phyloP scores from a whole-genome alignment of 345 rosid genomes.

The Populus alba region DNA sequence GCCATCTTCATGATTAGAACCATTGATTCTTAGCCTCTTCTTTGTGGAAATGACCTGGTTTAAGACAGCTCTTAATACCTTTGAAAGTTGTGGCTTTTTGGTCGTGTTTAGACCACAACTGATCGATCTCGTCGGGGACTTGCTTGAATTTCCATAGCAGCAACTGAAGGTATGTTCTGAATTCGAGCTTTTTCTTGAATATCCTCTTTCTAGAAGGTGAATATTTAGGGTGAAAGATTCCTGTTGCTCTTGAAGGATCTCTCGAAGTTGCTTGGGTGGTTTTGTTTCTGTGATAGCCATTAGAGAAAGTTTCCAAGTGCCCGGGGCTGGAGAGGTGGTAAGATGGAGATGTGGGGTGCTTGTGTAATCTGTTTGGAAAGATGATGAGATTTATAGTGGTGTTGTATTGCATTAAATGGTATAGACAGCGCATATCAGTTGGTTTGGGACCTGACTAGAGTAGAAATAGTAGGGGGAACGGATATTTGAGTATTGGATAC shows the following conservation, averaged over 20 bases:
- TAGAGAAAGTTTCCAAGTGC: background rate
- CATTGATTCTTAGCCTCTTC: conserved; percentile 13
- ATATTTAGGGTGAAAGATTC: conserved; percentile 52
- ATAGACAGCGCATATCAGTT: conserved; percentile 34
- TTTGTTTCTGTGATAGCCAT: conserved; percentile 26
- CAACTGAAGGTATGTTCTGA: conserved; percentile 3
- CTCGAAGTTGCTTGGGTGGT: conserved; percentile 40
- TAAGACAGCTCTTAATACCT: conserved; percentile 28
- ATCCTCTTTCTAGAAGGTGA: conserved; percentile 45
- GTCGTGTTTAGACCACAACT: conserved; percentile 1
- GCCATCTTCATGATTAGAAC: conserved; percentile 12
- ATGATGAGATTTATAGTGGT: conserved; percentile 1
- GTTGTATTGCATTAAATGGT: conserved; percentile 14
- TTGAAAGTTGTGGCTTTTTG: conserved; percentile 25
- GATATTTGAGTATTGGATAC: conserved; percentile 21
- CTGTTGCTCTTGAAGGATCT: conserved; percentile 54
- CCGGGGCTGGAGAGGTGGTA: background rate
- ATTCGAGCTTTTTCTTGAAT: conserved; percentile 14
- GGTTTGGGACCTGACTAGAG: conserved; percentile 16
- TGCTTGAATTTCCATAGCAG: conserved; percentile 20
- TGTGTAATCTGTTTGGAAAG: background rate
- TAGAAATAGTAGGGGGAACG: conserved; percentile 10
- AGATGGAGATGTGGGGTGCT: conserved; percentile 13
- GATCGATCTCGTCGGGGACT: conserved; percentile 12
- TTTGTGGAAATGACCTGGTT: conserved; percentile 25